A percentile compares a stretch with the other conserved stretches of the same genome.
Evolutionary conservation across 1,284 basidiomycete genomes (phyloP).

Genomic region (Puccinia hordei): DNA sequence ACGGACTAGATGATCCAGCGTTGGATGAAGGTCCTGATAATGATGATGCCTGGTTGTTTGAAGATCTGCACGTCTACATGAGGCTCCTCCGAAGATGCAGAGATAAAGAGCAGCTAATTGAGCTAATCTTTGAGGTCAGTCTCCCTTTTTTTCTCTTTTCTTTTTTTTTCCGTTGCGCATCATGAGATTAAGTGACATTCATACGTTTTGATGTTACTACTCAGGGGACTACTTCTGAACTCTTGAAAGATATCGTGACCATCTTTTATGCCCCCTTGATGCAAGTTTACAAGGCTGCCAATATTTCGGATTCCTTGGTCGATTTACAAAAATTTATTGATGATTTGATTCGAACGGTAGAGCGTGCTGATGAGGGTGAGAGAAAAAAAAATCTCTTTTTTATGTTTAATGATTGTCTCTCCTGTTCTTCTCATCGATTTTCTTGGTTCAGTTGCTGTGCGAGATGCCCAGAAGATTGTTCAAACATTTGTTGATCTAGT

Average conservation of each 20-base stretch:
- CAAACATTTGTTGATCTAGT: slow-evolving; percentile 93
- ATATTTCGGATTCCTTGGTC: slow-evolving; percentile 87
- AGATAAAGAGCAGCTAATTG: slow-evolving; percentile 90
- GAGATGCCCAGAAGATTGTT: slow-evolving; percentile 81
- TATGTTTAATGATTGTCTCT: background rate
- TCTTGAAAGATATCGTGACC: slow-evolving; percentile 97
- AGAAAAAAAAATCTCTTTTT: slow-evolving; percentile 53
- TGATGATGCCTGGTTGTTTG: slow-evolving; percentile 91
- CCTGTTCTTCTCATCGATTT: background rate
- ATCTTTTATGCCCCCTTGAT: slow-evolving; percentile 99
- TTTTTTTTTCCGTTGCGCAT: background rate
- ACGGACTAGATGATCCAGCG: slow-evolving; percentile 74
- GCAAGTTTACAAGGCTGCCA: slow-evolving; percentile 95
- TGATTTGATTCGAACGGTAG: slow-evolving; percentile 92
- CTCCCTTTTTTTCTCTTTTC: background rate
- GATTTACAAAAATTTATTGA: slow-evolving; percentile 94
- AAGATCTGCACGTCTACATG: slow-evolving; percentile 79
- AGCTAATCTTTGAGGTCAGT: slow-evolving; percentile 86
- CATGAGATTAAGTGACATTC: no score
- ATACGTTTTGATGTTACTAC: no score
- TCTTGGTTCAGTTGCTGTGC: slow-evolving; percentile 69
- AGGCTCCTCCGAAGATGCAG: slow-evolving; percentile 76
- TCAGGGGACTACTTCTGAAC: slow-evolving; percentile 87
- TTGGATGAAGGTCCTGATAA: slow-evolving; percentile 82
- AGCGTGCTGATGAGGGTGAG: slow-evolving; percentile 84